Evolutionary conservation across 2,329 filamentous ascomycete genomes (phyloP).

Genomic region (Neodidymelliopsis sp.): DNA sequence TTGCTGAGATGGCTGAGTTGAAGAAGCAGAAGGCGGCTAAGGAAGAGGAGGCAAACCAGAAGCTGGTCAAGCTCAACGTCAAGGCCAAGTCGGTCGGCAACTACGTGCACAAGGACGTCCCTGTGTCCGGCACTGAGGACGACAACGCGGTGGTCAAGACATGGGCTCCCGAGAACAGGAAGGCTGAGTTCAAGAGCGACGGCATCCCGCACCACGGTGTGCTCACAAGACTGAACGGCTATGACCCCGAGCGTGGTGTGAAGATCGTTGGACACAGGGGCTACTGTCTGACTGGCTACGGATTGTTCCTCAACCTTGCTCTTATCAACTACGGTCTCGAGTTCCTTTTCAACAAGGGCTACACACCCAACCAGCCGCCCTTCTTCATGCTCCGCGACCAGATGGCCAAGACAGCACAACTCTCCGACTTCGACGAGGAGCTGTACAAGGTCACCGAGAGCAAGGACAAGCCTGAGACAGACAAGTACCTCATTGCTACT

Average conservation of each 20-base stretch:
- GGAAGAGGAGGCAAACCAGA: conserved; percentile 76
- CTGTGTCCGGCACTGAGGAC: conserved; percentile 84
- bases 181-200: conserved; percentile 79
- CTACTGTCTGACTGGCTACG: conserved; percentile 90
- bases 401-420: conserved; percentile 98
- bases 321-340: conserved; percentile 94
- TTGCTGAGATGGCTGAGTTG: conserved; percentile 78
- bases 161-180: conserved; percentile 81
- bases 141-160: conserved; percentile 79
- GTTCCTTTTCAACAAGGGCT: conserved; percentile 82
- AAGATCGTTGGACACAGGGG: conserved; percentile 95
- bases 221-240: conserved; percentile 84
- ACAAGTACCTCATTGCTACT: conserved; percentile 80
- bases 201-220: conserved; percentile 95
- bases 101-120: conserved; percentile 88
- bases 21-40: conserved; percentile 84
- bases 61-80: conserved; percentile 74
- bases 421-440: conserved; percentile 97
- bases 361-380: conserved; percentile 71
- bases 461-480: conserved; percentile 79
- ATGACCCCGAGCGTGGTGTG: conserved; percentile 79
- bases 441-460: conserved; percentile 92
- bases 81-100: conserved; percentile 90
- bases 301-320: conserved; percentile 89
- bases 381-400: conserved; percentile 86